Evolutionary conservation across 805 yeast genomes (phyloP), one percentile per base, ranked within the genome.

Genomic region (Pichia scutulata): DNA sequence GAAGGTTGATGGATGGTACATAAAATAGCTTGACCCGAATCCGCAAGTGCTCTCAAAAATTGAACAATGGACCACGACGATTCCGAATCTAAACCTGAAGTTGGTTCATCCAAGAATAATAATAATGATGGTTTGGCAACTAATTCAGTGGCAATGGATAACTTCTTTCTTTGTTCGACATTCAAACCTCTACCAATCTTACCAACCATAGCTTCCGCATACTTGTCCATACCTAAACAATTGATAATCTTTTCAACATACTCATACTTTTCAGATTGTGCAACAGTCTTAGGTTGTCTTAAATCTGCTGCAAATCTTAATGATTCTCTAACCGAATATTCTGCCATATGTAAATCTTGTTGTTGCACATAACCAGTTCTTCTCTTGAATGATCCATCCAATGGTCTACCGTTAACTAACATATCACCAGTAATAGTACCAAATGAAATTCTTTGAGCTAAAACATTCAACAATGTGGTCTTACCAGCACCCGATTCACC

Each of bases 401-500:
- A 62, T 10, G 74, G 72, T 22, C 64, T 66, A 53, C 82, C 83
- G 57, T 78, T 76, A 21, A 79, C 80, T 51, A 78, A 60, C 75
- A 76, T 75, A 52, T 75, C 81, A 55, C 84, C 84, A n/a, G 81
- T 75, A 37, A 79, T 69, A 46, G 74, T 72, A 57, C 83, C 84
- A 49, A 72, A 65, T 43, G 74, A 73, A 46, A 71, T 67, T 60
- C 84, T 69, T 58, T 74, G 76, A 44, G 82, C 74, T 52, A 79
- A 63, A 40, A 75, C 74, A 57, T 79, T 78, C 54, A 79, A 68
- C 48, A 79, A 65, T 5, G 84, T 79, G 0, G 84, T 79, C 60
- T 79, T 79, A 60, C 84, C 84, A 16, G 84, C 84, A 56, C 84
- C 84, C 7, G 82, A 77, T 57, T 77, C 83, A 53, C 84, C 84